phyloP scores from a whole-genome alignment of 2,329 filamentous ascomycete species.

The Talaromyces funiculosus region DNA sequence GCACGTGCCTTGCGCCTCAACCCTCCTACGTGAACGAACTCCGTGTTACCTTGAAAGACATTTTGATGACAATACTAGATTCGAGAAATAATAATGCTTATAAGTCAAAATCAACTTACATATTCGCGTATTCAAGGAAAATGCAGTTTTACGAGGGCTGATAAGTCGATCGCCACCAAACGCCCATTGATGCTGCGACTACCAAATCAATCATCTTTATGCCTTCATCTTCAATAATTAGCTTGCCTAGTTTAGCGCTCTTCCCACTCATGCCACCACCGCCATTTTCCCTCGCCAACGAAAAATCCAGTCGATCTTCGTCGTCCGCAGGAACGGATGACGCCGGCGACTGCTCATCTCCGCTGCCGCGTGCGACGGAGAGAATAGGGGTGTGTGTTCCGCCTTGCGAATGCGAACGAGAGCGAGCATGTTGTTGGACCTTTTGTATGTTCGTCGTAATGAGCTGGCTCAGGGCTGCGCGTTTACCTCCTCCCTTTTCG shows the following conservation, averaged over 20 bases:
- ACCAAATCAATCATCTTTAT: slow-evolving; percentile 92
- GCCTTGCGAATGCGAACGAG: slow-evolving; percentile 5
- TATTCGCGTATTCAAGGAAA: not conserved
- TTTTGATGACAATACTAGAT: not conserved
- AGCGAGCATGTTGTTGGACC: slow-evolving; percentile 14
- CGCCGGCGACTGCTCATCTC: slow-evolving; percentile 8
- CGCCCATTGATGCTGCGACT: slow-evolving; percentile 81
- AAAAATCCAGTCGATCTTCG: slow-evolving; percentile 58
- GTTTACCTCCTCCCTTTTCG: slow-evolving; percentile 22
- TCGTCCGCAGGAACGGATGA: slow-evolving; percentile 20
- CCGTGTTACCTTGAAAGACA: not conserved
- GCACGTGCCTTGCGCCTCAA: not conserved
- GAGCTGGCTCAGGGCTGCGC: slow-evolving; percentile 16
- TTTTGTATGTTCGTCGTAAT: slow-evolving; percentile 14
- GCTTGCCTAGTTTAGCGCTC: slow-evolving; percentile 85
- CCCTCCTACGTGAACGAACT: not conserved
- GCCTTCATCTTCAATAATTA: slow-evolving; percentile 84
- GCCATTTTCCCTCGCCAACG: slow-evolving; percentile 73
- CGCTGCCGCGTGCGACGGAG: slow-evolving; percentile 17
- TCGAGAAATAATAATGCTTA: not conserved
- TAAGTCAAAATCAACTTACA: not conserved
- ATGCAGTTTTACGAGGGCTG: not conserved
- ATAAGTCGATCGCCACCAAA: slow-evolving; percentile 68
- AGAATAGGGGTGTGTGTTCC: slow-evolving; percentile 19
- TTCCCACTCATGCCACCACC: slow-evolving; percentile 82